These are phyloP conservation scores for Venturia oleaginea DNA, from an alignment of 2,329 filamentous ascomycete genomes.

Conservation along the genomic window DNA sequence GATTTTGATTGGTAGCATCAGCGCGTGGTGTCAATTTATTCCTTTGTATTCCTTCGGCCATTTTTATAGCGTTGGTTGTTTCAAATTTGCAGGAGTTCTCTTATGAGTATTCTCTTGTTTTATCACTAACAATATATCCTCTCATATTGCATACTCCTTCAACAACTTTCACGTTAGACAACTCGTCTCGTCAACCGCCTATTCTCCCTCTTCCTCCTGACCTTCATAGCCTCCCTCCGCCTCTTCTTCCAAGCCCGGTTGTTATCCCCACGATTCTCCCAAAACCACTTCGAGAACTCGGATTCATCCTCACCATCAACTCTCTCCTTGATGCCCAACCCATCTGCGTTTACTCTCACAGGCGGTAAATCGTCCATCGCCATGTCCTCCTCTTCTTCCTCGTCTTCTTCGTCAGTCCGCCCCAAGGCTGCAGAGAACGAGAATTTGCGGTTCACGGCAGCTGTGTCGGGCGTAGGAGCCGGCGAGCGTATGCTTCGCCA, in stretches of 20 bases:
- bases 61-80: conserved; percentile 1
- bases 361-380: conserved; percentile 15
- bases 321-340: conserved; percentile 19
- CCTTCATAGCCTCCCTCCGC: conserved; percentile 50
- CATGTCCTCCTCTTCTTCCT: conserved; percentile 34
- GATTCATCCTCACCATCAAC: conserved; percentile 36
- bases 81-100: neutral
- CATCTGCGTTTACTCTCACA: conserved; percentile 23
- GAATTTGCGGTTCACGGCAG: conserved; percentile 59
- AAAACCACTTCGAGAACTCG: conserved; percentile 55
- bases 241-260: conserved; percentile 46
- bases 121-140: neutral
- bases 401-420: conserved; percentile 23
- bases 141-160: neutral
- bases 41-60: neutral
- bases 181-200: conserved; percentile 33
- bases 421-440: conserved; percentile 35
- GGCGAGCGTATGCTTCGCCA: conserved; percentile 71
- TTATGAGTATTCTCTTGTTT: neutral
- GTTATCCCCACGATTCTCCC: conserved; percentile 39
- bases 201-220: conserved; percentile 51
- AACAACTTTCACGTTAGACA: conserved; percentile 5
- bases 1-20: neutral
- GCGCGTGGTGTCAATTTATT: neutral
- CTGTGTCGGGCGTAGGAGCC: conserved; percentile 90